A percentile compares a stretch with the other conserved stretches of the same genome.
These are phyloP conservation scores for Stromatinia cepivora DNA, from an alignment of 2,329 filamentous ascomycete genomes.

Conservation along the genomic window DNA sequence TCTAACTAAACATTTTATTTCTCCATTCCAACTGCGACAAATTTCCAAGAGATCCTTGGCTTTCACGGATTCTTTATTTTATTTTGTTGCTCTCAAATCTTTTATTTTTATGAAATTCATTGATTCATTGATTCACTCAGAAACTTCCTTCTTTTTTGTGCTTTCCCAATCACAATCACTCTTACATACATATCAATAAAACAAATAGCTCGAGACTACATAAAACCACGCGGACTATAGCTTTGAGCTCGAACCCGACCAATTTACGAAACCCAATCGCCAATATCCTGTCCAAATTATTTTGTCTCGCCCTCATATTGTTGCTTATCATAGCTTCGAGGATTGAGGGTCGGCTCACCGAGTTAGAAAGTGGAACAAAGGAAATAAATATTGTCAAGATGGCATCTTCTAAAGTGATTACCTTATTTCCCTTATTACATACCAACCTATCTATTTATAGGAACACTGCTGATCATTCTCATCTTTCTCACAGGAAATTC, in stretches of 20 bases:
- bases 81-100: not conserved
- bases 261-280: conserved; percentile 26
- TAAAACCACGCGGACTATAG: conserved; percentile 32
- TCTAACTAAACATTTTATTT: conserved; percentile 22
- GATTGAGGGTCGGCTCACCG: conserved; percentile 39
- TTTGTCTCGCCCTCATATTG: conserved; percentile 40
- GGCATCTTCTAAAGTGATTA: conserved; percentile 62
- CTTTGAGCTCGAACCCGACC: conserved; percentile 31
- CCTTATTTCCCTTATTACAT: conserved; percentile 35
- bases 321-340: conserved; percentile 41
- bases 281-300: conserved; percentile 31
- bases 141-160: not conserved
- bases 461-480: conserved; percentile 36
- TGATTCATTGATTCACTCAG: not conserved
- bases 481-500: conserved; percentile 56
- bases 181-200: not conserved
- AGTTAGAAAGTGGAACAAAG: conserved; percentile 26
- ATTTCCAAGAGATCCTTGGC: conserved; percentile 14
- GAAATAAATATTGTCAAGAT: conserved; percentile 47
- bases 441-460: conserved; percentile 38
- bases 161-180: not conserved
- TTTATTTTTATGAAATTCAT: conserved; percentile 16
- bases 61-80: conserved; percentile 18
- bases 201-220: conserved; percentile 26
- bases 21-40: conserved; percentile 25